Evolutionary conservation across 2,329 filamentous ascomycete genomes (phyloP).

Genomic region (Diaporthe humulicola): DNA sequence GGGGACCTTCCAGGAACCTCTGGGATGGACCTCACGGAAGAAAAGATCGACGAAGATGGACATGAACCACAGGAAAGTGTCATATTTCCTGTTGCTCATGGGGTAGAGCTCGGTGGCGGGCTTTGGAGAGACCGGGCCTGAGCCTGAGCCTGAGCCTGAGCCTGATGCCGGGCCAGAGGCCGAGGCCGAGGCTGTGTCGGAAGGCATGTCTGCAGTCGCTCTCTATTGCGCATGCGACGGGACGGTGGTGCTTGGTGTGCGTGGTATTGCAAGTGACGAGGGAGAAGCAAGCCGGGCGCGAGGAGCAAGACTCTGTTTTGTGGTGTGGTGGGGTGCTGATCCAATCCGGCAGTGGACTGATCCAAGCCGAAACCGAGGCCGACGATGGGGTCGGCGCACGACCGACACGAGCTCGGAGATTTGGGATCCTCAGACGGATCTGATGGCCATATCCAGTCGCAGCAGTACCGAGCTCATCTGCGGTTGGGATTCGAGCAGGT

Average conservation of each 20-base stretch:
- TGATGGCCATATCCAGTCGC: conserved; percentile 8
- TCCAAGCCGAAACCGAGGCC: not conserved
- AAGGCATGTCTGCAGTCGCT: conserved; percentile 34
- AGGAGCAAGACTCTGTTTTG: conserved; percentile 1
- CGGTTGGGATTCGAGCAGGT: not conserved
- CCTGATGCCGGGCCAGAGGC: conserved; percentile 29
- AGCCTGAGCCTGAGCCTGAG: conserved; percentile 29
- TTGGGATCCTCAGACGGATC: not conserved
- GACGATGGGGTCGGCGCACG: conserved; percentile 3
- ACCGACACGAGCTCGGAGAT: not conserved
- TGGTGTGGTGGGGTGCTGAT: conserved; percentile 5
- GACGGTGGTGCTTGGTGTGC: conserved; percentile 37
- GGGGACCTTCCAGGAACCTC: conserved; percentile 95
- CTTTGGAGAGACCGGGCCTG: conserved; percentile 44
- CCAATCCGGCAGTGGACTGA: conserved; percentile 10
- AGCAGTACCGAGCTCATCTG: not conserved
- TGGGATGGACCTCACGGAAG: conserved; percentile 96
- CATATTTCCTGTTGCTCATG: conserved; percentile 82
- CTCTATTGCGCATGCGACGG: not conserved
- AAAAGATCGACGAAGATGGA: conserved; percentile 93
- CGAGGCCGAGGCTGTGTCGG: conserved; percentile 20
- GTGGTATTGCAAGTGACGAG: not conserved
- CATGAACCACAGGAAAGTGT: conserved; percentile 82
- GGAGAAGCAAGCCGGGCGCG: not conserved
- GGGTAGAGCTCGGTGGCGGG: conserved; percentile 70